Evolutionary conservation across 2,329 filamentous ascomycete genomes (phyloP).

Genomic region (Aspergillaceae sp.): DNA sequence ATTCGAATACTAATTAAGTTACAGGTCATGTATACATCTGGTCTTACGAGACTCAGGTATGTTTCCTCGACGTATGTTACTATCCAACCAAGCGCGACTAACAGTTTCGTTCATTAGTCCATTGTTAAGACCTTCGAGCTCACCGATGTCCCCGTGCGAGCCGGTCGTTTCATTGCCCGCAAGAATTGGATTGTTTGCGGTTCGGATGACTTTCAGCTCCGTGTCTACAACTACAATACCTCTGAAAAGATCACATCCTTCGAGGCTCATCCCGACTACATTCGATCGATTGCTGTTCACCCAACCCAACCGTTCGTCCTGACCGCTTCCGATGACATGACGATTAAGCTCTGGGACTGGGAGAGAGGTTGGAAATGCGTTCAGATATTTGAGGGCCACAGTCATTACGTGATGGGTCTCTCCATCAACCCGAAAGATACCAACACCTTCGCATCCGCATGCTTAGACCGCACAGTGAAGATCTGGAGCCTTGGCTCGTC

Average conservation of each 20-base stretch:
- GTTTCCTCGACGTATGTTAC: constrained; percentile 5
- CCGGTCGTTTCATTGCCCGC: constrained; percentile 88
- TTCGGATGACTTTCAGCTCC: constrained; percentile 79
- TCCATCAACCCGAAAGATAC: constrained; percentile 97
- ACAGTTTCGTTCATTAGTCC: constrained; percentile 41
- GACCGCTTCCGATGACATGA: constrained; percentile 97
- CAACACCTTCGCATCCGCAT: constrained; percentile 86
- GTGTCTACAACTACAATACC: constrained; percentile 98
- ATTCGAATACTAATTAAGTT: constrained; percentile 18
- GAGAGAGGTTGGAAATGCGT: constrained; percentile 98
- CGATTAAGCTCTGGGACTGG: constrained; percentile 98
- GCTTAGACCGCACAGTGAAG: constrained; percentile 92
- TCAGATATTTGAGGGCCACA: constrained; percentile 91
- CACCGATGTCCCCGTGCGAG: constrained; percentile 94
- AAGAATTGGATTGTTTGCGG: constrained; percentile 99
- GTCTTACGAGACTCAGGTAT: constrained; percentile 85
- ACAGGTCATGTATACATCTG: constrained; percentile 96
- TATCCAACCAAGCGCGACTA: constrained; percentile 5
- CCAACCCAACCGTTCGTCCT: constrained; percentile 92
- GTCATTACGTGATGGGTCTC: constrained; percentile 93
- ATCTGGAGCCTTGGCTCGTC: constrained; percentile 93
- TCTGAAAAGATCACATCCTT: constrained; percentile 97
- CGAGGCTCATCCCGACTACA: constrained; percentile 97
- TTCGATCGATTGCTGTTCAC: constrained; percentile 91
- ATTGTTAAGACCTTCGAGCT: constrained; percentile 99